Base-by-base conservation (phyloP, 495 filamentous ascomycete genomes). In the Baudoinia panamericana region DNA sequence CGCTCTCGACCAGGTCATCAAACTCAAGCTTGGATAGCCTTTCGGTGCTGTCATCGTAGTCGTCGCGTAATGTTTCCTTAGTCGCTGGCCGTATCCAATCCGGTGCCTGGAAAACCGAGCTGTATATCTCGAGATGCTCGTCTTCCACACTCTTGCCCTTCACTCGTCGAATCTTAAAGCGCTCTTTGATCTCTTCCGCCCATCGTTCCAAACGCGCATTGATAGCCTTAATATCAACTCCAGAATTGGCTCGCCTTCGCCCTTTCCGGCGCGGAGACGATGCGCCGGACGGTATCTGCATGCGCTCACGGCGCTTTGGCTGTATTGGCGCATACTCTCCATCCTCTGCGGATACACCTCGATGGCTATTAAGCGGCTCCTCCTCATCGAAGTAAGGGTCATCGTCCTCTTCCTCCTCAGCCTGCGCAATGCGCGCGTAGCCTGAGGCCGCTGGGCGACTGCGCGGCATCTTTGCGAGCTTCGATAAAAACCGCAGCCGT, bases 151-250 rank as follows among this genome's bases (percentile, higher is more conserved):
- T 72, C 58, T 73, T 81, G 21, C 81, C 82, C 59, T 80, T 87
- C 46, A 78, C 75, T 28, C 73, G 75, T 42, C 71, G 66, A 52
- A 86, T 83, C 65, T 93, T 96, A 72, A 97, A 96, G 53, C 92
- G 92, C 49, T 80, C 82, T 21, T 92, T 88, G 53, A 99, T 96
- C 64, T 99, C 88, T 49, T 94, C 88, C 28, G 92, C 92, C 90
- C 90, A 99, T 50, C 82, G 69, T 58, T 99, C 90, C 15, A 99
- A 67, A 33, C 90, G 75, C 40, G 90, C 87, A 63, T 99, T 99
- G 60, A 99, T 95, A 45, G 88, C 90, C 61, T 96, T 96, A 53
- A 99, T 87, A 58, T 99, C 90, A 9, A 96, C 90, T 4, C 84
- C 87, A 21, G 84, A 82, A 55, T 84, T 93, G 43, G 85, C 79